Evolutionary conservation across 2,329 filamentous ascomycete species (phyloP).

Genomic region (Alternaria infectoria): DNA sequence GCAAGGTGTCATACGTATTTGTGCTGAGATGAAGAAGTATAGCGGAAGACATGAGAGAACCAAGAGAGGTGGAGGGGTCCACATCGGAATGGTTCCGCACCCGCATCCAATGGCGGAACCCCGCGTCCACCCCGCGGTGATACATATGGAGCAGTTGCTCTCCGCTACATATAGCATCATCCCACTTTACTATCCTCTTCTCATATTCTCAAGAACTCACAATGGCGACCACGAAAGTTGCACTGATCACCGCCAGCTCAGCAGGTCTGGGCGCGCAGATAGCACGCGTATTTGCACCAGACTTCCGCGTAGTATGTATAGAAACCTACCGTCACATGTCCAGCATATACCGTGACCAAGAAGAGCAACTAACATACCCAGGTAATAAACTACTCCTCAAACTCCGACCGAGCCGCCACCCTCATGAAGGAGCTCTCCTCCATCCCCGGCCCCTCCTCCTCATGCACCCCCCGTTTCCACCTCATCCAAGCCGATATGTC

Average conservation of each 20-base stretch:
- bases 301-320: slow-evolving; percentile 52
- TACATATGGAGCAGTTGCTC: not conserved
- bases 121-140: slow-evolving; percentile 2
- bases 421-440: slow-evolving; percentile 52
- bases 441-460: slow-evolving; percentile 40
- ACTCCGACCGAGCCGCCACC: slow-evolving; percentile 48
- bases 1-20: too few relatives aligned
- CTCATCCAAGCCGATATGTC: slow-evolving; percentile 56
- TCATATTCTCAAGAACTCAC: too few relatives aligned
- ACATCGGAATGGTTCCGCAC: slow-evolving; percentile 7
- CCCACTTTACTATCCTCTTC: too few relatives aligned
- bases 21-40: too few relatives aligned
- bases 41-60: not conserved
- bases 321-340: not conserved
- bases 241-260: slow-evolving; percentile 57
- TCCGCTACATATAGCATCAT: too few relatives aligned
- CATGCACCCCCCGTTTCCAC: slow-evolving; percentile 47
- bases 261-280: slow-evolving; percentile 57
- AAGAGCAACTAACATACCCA: slow-evolving; percentile 13
- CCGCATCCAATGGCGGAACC: slow-evolving; percentile 3
- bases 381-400: slow-evolving; percentile 58
- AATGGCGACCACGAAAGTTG: slow-evolving; percentile 53
- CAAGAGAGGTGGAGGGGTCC: not conserved
- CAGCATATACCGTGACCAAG: not conserved
- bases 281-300: slow-evolving; percentile 54